These are phyloP conservation scores for Westerdykella ornata DNA, from an alignment of 2,329 filamentous ascomycete species.

Conservation along the genomic window DNA sequence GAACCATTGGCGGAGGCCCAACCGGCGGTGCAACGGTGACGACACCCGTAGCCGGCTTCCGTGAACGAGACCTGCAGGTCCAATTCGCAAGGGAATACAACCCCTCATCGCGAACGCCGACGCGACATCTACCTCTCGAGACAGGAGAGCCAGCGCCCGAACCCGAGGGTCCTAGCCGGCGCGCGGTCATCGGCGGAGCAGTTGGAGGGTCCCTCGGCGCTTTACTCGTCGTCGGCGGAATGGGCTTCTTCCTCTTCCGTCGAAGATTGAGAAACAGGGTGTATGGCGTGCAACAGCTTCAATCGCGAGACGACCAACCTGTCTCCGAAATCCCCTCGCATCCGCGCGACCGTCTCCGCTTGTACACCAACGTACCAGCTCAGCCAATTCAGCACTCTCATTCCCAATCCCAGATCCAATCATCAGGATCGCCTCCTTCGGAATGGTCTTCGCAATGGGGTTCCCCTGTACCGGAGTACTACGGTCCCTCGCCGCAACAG, in stretches of 20 bases:
- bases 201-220: slow-evolving; percentile 5
- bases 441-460: not conserved
- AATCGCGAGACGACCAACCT: not conserved
- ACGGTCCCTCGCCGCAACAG: not conserved
- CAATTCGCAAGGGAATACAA: slow-evolving; percentile 47
- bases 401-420: not conserved
- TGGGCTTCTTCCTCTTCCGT: not conserved
- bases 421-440: not conserved
- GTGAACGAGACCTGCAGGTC: slow-evolving; percentile 43
- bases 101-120: slow-evolving; percentile 12
- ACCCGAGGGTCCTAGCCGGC: not conserved
- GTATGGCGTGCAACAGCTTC: not conserved
- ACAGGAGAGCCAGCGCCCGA: not conserved
- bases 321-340: not conserved
- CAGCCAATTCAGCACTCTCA: not conserved
- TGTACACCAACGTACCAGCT: not conserved
- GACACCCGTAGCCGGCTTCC: slow-evolving; percentile 42
- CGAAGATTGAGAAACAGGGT: not conserved
- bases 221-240: not conserved
- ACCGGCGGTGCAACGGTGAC: slow-evolving; percentile 49
- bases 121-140: slow-evolving; percentile 3
- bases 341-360: not conserved
- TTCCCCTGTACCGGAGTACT: not conserved
- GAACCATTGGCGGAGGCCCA: slow-evolving; percentile 37
- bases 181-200: slow-evolving; percentile 4